Conservation (phyloP, 1,139 yeast species). For the Pneumocystis sp. region DNA sequence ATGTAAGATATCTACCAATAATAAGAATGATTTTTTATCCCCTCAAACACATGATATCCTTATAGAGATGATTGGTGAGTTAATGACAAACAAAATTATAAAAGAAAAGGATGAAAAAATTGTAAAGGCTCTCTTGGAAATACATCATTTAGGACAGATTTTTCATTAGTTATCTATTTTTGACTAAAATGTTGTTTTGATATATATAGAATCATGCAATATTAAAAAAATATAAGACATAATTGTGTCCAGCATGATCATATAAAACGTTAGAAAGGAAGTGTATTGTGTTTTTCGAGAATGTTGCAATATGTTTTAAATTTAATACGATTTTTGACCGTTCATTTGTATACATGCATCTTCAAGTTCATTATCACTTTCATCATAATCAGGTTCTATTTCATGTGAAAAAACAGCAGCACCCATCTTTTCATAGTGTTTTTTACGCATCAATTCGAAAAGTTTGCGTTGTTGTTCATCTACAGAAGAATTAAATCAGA, state of each 20-base stretch:
- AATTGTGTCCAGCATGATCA: not conserved
- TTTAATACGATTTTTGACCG: not conserved
- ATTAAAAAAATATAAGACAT: not conserved
- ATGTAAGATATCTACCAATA: not conserved
- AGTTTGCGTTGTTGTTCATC: not conserved
- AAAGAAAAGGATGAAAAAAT: constrained; percentile 1
- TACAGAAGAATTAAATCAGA: not conserved
- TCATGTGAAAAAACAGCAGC: not conserved
- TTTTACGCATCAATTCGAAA: not conserved
- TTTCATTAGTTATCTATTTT: not conserved
- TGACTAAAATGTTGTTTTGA: not conserved
- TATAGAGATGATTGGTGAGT: constrained; percentile 2
- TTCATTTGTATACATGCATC: not conserved
- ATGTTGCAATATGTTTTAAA: not conserved
- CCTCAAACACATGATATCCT: constrained; percentile 1
- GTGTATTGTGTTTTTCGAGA: not conserved
- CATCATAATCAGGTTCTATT: not conserved
- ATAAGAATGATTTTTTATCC: not conserved
- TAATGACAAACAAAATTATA: constrained; percentile 4
- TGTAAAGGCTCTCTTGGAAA: constrained; percentile 1
- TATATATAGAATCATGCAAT: not conserved
- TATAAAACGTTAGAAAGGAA: not conserved
- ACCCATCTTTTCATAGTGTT: not conserved
- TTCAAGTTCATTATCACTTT: not conserved
- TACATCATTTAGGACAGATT: not conserved